Conservation (phyloP, 2,329 filamentous ascomycete genomes). For the Byssochlamys sp. region DNA sequence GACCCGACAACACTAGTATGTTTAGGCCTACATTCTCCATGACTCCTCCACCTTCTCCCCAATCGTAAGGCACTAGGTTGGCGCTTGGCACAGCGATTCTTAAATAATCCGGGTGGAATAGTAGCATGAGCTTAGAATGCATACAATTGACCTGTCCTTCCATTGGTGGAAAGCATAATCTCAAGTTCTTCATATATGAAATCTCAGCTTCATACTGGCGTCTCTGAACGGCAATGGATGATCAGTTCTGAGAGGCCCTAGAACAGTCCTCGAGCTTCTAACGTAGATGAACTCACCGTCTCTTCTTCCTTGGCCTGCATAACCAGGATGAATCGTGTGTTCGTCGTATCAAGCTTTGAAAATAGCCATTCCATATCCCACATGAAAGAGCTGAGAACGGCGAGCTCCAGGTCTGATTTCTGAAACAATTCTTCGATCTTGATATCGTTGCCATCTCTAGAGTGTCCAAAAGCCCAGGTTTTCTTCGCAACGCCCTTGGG, state of each 20-base stretch:
- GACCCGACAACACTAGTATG: not conserved
- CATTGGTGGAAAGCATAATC: conserved; percentile 74
- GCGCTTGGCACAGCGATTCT: conserved; percentile 78
- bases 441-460: conserved; percentile 60
- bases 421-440: conserved; percentile 81
- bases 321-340: conserved; percentile 55
- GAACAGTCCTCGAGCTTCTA: not conserved
- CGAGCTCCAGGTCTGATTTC: conserved; percentile 59
- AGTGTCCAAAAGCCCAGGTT: conserved; percentile 62
- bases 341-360: conserved; percentile 54
- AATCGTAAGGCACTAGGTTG: conserved; percentile 77
- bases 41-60: conserved; percentile 60
- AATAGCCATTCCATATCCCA: conserved; percentile 76
- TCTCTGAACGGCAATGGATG: conserved; percentile 19
- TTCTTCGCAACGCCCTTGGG: conserved; percentile 63
- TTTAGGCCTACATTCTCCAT: conserved; percentile 65
- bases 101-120: conserved; percentile 66
- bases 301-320: conserved; percentile 50
- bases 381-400: conserved; percentile 76
- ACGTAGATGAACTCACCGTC: conserved; percentile 22
- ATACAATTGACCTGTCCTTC: conserved; percentile 60
- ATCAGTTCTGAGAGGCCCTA: not conserved
- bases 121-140: conserved; percentile 88
- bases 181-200: conserved; percentile 44
- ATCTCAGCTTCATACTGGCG: conserved; percentile 30